Evolutionary conservation across 2,329 filamentous ascomycete genomes (phyloP).

Genomic region (Akanthomyces dipterigenus): DNA sequence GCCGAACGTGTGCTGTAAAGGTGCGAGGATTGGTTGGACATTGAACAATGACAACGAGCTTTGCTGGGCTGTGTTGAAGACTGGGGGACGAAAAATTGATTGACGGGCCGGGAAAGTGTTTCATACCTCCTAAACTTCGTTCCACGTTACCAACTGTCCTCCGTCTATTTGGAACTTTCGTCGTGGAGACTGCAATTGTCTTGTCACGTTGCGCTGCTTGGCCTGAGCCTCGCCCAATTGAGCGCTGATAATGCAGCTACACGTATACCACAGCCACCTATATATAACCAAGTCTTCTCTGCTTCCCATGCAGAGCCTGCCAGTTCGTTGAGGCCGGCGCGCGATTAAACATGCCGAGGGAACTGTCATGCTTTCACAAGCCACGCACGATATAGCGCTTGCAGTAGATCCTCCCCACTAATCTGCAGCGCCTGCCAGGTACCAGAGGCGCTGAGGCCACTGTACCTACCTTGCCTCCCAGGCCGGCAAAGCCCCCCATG

Average conservation of each 20-base stretch:
- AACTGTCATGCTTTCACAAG: background rate
- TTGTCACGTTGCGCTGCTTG: no score
- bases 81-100: no score
- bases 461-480: no score
- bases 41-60: background rate
- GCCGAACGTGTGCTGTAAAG: background rate
- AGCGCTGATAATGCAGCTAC: no score
- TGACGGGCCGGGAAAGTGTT: background rate
- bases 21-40: background rate
- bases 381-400: background rate
- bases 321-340: background rate
- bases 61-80: background rate
- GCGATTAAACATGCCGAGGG: no score
- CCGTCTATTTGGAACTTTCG: background rate
- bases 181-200: no score
- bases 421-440: background rate
- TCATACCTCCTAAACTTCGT: background rate
- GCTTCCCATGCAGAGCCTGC: background rate
- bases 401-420: background rate
- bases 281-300: background rate
- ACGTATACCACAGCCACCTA: no score
- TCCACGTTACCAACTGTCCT: background rate
- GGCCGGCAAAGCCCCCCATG: background rate
- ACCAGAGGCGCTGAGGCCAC: background rate
- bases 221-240: no score